Base-by-base conservation (phyloP, 257 asterid genomes). In the Nicotiana paniculata region DNA sequence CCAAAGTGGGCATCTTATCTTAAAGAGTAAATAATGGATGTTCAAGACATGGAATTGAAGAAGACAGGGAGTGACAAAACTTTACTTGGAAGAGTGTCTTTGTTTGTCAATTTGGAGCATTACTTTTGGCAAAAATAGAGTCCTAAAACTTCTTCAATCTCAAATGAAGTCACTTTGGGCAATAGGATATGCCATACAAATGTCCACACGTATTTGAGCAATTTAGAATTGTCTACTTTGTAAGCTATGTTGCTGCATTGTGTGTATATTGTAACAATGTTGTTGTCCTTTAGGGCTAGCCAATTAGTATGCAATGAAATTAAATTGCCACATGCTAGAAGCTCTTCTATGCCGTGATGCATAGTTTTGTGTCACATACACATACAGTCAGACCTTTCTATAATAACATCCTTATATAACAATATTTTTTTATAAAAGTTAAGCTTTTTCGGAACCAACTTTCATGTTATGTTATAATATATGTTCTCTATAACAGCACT, bases 11-110 rank as follows among this genome's bases (percentile, higher is more conserved):
- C 83, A 91, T 91, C 92, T 87, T 84, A 85, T 84, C 85, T 86
- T 82, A 78, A 43, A 43, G 77, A 70, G 83, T 84, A 84, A 83
- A 86, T 86, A 83, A 90, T 84, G 84, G 63, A 3, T 57, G 72
- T 79, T 74, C 86, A 83, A 85, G 85, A 88, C 85, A 80, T 74
- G 85, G 63, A 86, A 54, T 15, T 54, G 59, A 15, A 82, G 86
- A 86, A 82, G 90, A 87, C 90, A 87, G 88, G 90, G 90, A 87
- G 86, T 86, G 88, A 86, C 91, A 89, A 86, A 87, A 87, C 91
- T 85, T 88, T 85, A 33, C 87, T 81, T 81, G 81, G 86, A 82
- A 85, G 84, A 5, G 26, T 57, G 76, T 82, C 82, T 84, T 65
- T 88, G 81, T 87, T 86, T 85, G 91, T 89, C 93, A 86, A 88